Percentiles rank a stretch among this genome's conserved stretches.
Evolutionary conservation across 192 early-diverging fungal species (phyloP).

Genomic region (Podila clonocystis): DNA sequence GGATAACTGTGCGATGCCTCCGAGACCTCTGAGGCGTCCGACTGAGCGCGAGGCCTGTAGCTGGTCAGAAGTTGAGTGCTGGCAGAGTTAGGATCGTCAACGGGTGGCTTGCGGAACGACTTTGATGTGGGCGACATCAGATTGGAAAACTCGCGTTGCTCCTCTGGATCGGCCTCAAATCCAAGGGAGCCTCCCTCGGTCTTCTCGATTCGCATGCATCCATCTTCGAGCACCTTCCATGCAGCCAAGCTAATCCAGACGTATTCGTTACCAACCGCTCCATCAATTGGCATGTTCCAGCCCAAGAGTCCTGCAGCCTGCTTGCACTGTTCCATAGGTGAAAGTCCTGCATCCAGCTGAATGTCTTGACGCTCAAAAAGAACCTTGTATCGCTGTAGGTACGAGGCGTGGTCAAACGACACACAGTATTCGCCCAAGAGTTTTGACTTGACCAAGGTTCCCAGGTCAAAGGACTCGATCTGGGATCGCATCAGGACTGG

Average conservation of each 20-base stretch:
- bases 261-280: slow-evolving; percentile 63
- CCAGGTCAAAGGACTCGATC: slow-evolving; percentile 33
- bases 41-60: slow-evolving; percentile 25
- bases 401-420: slow-evolving; percentile 76
- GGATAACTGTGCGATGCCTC: slow-evolving; percentile 23
- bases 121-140: slow-evolving; percentile 10
- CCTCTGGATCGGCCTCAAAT: slow-evolving; percentile 48
- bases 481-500: slow-evolving; percentile 37
- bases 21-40: slow-evolving; percentile 27
- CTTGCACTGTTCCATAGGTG: slow-evolving; percentile 16
- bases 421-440: slow-evolving; percentile 65
- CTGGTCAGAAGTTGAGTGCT: slow-evolving; percentile 21
- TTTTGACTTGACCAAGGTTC: slow-evolving; percentile 24
- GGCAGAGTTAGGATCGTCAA: slow-evolving; percentile 15
- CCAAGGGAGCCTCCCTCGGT: slow-evolving; percentile 53
- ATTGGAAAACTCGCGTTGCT: slow-evolving; percentile 33
- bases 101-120: background rate
- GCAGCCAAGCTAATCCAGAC: slow-evolving; percentile 69
- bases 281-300: slow-evolving; percentile 58
- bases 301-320: slow-evolving; percentile 5
- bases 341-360: slow-evolving; percentile 6
- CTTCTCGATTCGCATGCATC: slow-evolving; percentile 68
- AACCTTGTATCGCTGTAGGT: slow-evolving; percentile 73
- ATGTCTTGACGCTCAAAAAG: slow-evolving; percentile 56
- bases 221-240: slow-evolving; percentile 73